Evolutionary conservation across 768 basidiomycete species (phyloP).

Genomic region (Gloeopeniophorella convolvens): DNA sequence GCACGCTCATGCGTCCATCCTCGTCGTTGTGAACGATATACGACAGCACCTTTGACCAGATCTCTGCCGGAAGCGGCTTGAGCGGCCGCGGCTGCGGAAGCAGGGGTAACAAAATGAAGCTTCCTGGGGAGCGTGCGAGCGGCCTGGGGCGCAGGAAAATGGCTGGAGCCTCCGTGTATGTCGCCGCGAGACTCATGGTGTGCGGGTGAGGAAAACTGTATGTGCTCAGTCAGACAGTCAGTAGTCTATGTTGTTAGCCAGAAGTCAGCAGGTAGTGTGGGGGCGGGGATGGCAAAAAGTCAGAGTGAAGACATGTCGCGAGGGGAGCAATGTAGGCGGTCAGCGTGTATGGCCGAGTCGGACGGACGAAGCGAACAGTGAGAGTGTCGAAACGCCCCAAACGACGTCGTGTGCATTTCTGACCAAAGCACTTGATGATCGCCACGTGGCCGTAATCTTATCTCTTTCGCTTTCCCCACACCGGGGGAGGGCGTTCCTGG

Average conservation of each 20-base stretch:
- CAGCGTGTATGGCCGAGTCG: too few species aligned
- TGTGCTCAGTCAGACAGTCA: not conserved
- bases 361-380: too few species aligned
- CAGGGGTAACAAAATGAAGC: slow-evolving; percentile 60
- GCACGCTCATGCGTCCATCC: not conserved
- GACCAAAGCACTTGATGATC: too few species aligned
- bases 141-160: slow-evolving; percentile 63
- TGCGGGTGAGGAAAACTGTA: not conserved
- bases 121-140: slow-evolving; percentile 51
- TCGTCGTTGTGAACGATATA: slow-evolving; percentile 26
- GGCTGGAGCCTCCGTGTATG: slow-evolving; percentile 4
- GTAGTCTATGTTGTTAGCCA: not conserved
- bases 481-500: too few species aligned
- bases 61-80: slow-evolving; percentile 57
- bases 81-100: slow-evolving; percentile 47
- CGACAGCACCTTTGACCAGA: slow-evolving; percentile 62
- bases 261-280: not conserved
- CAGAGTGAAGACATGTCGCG: too few species aligned
- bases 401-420: too few species aligned
- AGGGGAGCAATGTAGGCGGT: too few species aligned
- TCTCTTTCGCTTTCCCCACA: too few species aligned
- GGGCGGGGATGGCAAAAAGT: not conserved
- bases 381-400: too few species aligned
- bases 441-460: too few species aligned
- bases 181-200: slow-evolving; percentile 7